Percentiles rank a stretch among this genome's conserved stretches.
Conservation (phyloP, 1,284 basidiomycete genomes). For the Ceratobasidium sp. region DNA sequence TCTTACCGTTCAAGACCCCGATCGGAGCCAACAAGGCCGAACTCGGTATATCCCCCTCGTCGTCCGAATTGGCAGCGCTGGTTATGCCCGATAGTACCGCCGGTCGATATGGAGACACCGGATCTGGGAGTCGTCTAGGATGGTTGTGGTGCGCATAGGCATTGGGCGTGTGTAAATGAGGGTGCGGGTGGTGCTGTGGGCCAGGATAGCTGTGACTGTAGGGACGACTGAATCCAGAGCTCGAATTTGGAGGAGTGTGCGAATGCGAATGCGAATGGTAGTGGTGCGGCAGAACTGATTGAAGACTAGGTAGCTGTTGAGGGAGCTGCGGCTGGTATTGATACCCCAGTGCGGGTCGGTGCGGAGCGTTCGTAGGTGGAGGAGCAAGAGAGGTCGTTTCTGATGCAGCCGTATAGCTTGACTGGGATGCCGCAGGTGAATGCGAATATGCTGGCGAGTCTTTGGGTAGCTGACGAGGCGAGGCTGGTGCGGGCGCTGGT, state of each 20-base stretch:
- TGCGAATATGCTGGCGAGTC: conserved; percentile 12
- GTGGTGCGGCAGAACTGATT: conserved; percentile 24
- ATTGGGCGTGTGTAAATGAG: background rate
- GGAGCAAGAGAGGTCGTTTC: conserved; percentile 25
- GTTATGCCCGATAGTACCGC: conserved; percentile 60
- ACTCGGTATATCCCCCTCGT: conserved; percentile 80
- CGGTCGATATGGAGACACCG: conserved; percentile 22
- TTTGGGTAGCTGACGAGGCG: background rate
- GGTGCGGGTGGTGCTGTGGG: background rate
- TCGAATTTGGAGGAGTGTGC: background rate
- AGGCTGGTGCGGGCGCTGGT: background rate
- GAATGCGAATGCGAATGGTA: conserved; percentile 16
- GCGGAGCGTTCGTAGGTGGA: conserved; percentile 3
- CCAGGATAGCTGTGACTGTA: conserved; percentile 1
- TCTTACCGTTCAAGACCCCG: conserved; percentile 75
- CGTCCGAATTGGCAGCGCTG: conserved; percentile 79
- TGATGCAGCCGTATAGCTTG: conserved; percentile 24
- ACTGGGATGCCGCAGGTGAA: conserved; percentile 36
- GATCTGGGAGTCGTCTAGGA: conserved; percentile 7
- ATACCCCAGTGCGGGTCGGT: background rate
- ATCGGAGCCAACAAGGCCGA: conserved; percentile 82
- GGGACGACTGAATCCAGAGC: conserved; percentile 2
- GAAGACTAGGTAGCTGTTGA: conserved; percentile 16
- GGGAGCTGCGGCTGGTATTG: conserved; percentile 29
- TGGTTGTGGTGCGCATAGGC: background rate